A percentile compares a stretch with the other conserved stretches of the same genome.
Conservation (phyloP, 371 early-diverging fungal species). For the Zychaea mexicana region DNA sequence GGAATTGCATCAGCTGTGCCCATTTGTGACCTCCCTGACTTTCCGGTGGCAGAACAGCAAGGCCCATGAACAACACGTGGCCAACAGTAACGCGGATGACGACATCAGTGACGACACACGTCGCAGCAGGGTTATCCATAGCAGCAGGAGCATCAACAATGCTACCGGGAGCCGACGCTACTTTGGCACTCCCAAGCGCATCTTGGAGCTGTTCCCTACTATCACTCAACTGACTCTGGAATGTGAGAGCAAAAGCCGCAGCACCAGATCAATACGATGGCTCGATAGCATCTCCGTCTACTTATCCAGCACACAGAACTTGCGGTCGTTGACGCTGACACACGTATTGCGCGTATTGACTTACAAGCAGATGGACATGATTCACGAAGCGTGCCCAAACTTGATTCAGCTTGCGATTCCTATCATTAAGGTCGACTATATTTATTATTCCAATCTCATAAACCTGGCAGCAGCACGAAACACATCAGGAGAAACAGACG, state of each 20-base stretch:
- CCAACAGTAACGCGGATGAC: neutral
- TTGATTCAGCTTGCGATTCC: neutral
- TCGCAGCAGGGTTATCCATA: too few species aligned
- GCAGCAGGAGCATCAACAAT: too few species aligned
- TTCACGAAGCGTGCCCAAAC: neutral
- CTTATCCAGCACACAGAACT: neutral
- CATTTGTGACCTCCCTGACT: neutral
- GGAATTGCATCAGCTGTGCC: neutral
- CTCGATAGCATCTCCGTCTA: neutral
- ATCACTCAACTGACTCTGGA: neutral
- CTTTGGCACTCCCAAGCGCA: neutral
- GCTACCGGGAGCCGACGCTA: too few species aligned
- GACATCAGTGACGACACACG: neutral
- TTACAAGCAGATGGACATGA: neutral
- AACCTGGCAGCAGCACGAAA: neutral
- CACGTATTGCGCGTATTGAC: neutral
- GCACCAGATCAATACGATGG: neutral
- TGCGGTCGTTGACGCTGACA: neutral
- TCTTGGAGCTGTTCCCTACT: neutral
- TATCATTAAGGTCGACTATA: neutral
- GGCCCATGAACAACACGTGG: neutral
- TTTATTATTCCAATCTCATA: neutral
- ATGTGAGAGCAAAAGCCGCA: neutral
- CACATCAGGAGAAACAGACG: neutral
- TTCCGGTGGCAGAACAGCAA: constrained; percentile 1